Evolutionary conservation across 345 rosid species (phyloP).

Genomic region (Eucalyptus shirleyi): DNA sequence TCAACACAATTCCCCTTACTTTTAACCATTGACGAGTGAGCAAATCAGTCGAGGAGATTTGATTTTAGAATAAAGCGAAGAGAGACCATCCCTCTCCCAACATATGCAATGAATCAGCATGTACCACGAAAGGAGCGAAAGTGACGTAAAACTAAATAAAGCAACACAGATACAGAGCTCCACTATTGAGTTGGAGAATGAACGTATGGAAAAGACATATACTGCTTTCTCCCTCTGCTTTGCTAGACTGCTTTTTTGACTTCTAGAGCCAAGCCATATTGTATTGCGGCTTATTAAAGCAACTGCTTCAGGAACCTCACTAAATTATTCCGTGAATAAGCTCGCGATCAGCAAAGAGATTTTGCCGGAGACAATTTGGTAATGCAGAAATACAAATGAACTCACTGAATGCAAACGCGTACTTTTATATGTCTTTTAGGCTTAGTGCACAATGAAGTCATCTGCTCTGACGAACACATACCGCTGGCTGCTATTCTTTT

Average conservation of each 20-base stretch:
- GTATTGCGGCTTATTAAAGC: background rate
- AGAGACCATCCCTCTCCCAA: background rate
- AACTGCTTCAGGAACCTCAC: background rate
- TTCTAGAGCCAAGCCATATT: background rate
- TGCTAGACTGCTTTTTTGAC: background rate
- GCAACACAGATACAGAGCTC: background rate
- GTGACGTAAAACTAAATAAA: background rate
- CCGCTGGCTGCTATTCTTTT: background rate
- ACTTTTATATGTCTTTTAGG: background rate
- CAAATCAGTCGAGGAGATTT: background rate
- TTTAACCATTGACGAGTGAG: background rate
- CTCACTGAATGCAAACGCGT: background rate
- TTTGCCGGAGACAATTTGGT: background rate
- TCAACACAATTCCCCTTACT: background rate
- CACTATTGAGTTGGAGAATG: background rate
- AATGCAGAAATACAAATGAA: background rate
- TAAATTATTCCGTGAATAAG: background rate
- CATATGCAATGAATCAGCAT: background rate
- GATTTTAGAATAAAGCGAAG: background rate
- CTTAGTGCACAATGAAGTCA: background rate
- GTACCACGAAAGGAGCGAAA: background rate
- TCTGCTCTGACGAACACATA: background rate
- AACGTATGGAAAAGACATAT: background rate
- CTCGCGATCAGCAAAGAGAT: background rate
- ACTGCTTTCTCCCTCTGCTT: background rate